Base-by-base conservation (phyloP, 139 green algal genomes). In the Micractinium sp. region DNA sequence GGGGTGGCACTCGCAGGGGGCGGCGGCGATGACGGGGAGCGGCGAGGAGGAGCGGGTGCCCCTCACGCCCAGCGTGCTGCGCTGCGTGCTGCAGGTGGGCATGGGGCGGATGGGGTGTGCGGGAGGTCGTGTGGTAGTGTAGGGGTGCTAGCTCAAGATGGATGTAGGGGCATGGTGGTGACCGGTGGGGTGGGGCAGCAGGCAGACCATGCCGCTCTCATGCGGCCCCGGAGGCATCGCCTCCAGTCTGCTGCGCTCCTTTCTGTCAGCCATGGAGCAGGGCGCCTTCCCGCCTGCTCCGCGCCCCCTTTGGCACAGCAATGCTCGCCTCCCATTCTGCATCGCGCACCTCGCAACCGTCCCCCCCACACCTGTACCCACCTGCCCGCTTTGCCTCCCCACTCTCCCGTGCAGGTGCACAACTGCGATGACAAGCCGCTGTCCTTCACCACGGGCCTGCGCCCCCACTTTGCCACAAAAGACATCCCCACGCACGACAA, bases 381-480 rank as follows among this genome's bases (percentile, higher is more conserved):
- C 47, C 29, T 73, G 53, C 53, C 80, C 7, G 53, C 7, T 4
- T 3, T 53, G 13, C 73, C 73, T 29, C n/a, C 77, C 38, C 38
- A 5, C 78, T 90, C 39, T 60, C 39, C 82, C 19, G 86, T 92
- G 36, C 53, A 91, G 35, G 82, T 94, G 5, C 74, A 87, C 80
- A 93, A 93, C 88, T 81, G n/a, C 9, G 87, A 81, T 20, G 82
- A 92, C 23, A 38, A 73, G 66, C 39, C 84, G 25, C 86, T 94
- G 79, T 93, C 84, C 31, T 94, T 94, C 89, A 94, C 91, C 14
- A 87, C 86, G 3, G 92, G 69, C 20, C 53, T 93, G 61, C 85
- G 84, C 66, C 79, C 81, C 0, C 89, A 92, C 78, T 85, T 94
- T 75, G 91, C 89, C 1, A 86, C 74, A 0, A 25, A 81, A 15